Conservation (phyloP, 129 eudicot species). For the Logfia minima region DNA sequence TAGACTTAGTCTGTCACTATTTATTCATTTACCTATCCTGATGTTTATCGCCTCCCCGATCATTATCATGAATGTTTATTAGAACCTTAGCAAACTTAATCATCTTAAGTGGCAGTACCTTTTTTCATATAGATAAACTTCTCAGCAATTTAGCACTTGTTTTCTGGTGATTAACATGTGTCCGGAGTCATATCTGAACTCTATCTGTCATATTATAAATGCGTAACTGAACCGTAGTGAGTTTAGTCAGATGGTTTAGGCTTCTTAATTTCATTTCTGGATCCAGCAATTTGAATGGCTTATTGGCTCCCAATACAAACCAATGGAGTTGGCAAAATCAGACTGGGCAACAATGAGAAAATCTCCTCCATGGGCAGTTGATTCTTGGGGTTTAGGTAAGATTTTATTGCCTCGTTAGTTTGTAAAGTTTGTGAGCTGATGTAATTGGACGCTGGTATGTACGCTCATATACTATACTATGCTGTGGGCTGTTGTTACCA, state of each 20-base stretch:
- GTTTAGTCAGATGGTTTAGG: conserved; percentile 13
- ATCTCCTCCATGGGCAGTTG: conserved; percentile 96
- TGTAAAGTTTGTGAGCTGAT: not conserved
- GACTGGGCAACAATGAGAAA: conserved; percentile 85
- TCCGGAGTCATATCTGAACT: conserved; percentile 6
- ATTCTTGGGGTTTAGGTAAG: conserved; percentile 99
- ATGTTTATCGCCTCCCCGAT: not conserved
- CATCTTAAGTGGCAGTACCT: not conserved
- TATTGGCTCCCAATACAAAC: conserved; percentile 91
- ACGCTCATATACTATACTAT: conserved; percentile 16
- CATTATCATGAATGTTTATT: not conserved
- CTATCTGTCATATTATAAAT: conserved; percentile 12
- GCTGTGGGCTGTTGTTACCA: conserved; percentile 32
- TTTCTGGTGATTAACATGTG: conserved; percentile 16
- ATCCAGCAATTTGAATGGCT: conserved; percentile 97
- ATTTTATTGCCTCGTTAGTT: conserved; percentile 13
- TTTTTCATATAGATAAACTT: not conserved
- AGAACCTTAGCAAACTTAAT: not conserved
- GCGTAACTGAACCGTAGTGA: conserved; percentile 13
- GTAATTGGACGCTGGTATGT: not conserved
- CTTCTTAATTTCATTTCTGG: conserved; percentile 20
- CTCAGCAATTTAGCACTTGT: not conserved
- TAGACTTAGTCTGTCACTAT: conserved; percentile 1
- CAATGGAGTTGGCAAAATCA: conserved; percentile 83
- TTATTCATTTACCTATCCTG: not conserved